Base-by-base conservation (phyloP, 2,329 filamentous ascomycete species). In the Hymenoscyphus infarciens region DNA sequence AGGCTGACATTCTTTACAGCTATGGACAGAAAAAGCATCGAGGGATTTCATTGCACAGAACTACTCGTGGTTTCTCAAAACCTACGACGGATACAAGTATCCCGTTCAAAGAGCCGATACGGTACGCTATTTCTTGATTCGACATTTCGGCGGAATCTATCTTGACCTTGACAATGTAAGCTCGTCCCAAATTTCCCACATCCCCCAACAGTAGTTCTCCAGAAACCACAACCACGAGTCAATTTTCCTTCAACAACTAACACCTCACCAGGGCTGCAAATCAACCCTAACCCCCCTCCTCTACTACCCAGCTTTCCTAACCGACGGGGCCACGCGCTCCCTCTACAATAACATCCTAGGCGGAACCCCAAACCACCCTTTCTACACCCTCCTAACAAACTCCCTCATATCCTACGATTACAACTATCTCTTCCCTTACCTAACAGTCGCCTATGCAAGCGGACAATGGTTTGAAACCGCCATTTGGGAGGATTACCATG, bases 391-490 rank as follows among this genome's bases (percentile, higher is more conserved):
- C 58, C 83, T 89, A 45, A 88, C 88, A 63, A 82, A 89, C 66
- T 80, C 82, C 10, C 76, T 91, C 22, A 80, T 84, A 59, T 76
- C 82, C 27, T 90, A 89, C 74, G 83, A 90, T 73, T 83, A 84
- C 71, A 83, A 83, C 68, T 91, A 87, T 85, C 72, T 87, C 10
- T 77, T 91, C 33, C 87, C 88, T 0, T 90, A 91, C 73, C 85
- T 90, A 69, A 90, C 87, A n/a, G 86, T 91, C 72, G 90, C 89
- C 85, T 88, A 86, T 57, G 84, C 84, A 29, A 89, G 87, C 1
- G 88, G 88, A 1, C 88, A 88, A 11, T 79, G 90, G 64, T 91
- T 88, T 76, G 77, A 89, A 55, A 88, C 85, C 62, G 82, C 89
- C 42, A 83, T 90, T 65, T 91, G 88, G 88, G 83, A 88, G 70